These are phyloP conservation scores for Mucuna pruriens DNA, from an alignment of 306 rosid genomes.

Conservation along the genomic window DNA sequence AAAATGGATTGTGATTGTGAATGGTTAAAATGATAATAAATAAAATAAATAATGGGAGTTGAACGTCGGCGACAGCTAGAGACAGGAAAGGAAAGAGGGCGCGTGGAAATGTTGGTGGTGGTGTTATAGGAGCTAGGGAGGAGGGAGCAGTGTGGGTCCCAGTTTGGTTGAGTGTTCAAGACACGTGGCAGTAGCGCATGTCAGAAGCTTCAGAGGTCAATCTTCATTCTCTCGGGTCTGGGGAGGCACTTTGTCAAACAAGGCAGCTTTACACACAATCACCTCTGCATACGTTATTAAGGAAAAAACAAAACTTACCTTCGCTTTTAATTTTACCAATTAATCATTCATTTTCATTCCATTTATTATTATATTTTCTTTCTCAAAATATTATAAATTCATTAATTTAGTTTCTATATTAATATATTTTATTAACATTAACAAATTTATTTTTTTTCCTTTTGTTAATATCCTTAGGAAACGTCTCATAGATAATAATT, in stretches of 20 bases:
- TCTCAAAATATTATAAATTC: too few species aligned
- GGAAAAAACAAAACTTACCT: not conserved
- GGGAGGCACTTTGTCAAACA: conserved; percentile 25
- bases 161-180: not conserved
- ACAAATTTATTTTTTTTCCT: too few species aligned
- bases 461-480: too few species aligned
- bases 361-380: too few species aligned
- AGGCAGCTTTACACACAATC: not conserved
- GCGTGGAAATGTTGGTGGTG: not conserved
- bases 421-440: too few species aligned
- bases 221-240: not conserved
- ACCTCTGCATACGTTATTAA: not conserved
- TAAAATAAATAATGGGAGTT: conserved; percentile 14
- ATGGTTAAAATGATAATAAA: not conserved
- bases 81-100: conserved; percentile 15
- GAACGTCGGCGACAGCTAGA: conserved; percentile 53
- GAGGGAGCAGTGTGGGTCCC: conserved; percentile 42
- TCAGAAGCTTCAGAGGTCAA: not conserved
- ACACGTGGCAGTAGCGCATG: conserved; percentile 18
- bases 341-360: too few species aligned
- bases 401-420: too few species aligned
- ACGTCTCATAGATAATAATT: too few species aligned
- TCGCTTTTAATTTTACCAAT: too few species aligned
- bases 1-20: not conserved
- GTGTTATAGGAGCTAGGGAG: not conserved